phyloP scores from a whole-genome alignment of 2,329 filamentous ascomycete species.

The Didymella exigua region DNA sequence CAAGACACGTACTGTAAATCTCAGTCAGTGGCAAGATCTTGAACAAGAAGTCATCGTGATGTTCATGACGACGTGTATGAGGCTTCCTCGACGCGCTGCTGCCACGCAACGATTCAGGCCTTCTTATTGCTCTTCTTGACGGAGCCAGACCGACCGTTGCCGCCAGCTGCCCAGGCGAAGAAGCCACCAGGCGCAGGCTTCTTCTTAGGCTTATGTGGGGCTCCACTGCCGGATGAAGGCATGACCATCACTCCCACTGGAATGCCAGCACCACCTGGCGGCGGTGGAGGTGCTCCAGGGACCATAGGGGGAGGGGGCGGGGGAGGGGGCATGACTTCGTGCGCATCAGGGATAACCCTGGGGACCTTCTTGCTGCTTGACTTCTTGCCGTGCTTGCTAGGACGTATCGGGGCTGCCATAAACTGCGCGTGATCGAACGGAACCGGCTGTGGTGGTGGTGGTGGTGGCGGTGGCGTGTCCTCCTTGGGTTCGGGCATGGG shows the following conservation, averaged over 20 bases:
- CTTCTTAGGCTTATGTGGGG: slow-evolving; percentile 15
- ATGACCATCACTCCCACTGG: not conserved
- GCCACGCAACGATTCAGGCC: slow-evolving; percentile 18
- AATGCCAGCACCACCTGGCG: not conserved
- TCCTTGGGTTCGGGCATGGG: slow-evolving; percentile 48
- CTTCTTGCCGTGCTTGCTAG: slow-evolving; percentile 8
- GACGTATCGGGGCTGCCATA: not conserved
- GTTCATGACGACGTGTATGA: slow-evolving; percentile 7
- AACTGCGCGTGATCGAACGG: not conserved
- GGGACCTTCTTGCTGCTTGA: slow-evolving; percentile 3
- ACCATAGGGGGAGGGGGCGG: not conserved
- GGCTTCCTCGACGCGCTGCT: slow-evolving; percentile 16
- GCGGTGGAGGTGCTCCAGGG: not conserved
- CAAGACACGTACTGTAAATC: not conserved
- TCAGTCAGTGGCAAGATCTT: not conserved
- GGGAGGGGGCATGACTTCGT: not conserved
- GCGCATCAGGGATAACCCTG: not conserved
- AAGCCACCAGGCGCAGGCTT: slow-evolving; percentile 7
- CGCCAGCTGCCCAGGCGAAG: slow-evolving; percentile 16
- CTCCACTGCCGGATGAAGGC: not conserved
- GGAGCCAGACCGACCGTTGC: not conserved
- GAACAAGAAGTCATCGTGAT: not conserved
- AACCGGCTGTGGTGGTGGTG: slow-evolving; percentile 7
- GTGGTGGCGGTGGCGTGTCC: slow-evolving; percentile 14
- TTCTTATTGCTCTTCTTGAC: slow-evolving; percentile 19